Conservation (phyloP, 2,329 filamentous ascomycete species). For the Escovopsis sp. region DNA sequence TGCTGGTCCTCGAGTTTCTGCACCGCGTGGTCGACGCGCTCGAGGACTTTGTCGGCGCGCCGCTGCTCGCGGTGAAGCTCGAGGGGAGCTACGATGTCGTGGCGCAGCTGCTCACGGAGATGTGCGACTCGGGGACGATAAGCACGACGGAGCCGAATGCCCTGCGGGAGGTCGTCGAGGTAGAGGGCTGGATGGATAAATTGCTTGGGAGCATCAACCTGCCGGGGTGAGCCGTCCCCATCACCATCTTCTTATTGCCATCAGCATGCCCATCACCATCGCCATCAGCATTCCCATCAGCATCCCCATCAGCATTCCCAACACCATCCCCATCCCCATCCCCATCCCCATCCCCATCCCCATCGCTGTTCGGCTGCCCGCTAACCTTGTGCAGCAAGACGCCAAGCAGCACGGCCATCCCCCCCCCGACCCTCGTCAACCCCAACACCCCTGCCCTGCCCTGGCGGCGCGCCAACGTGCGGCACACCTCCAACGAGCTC, state of each 20-base stretch:
- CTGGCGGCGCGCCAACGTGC: conserved; percentile 82
- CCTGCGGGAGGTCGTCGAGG: conserved; percentile 77
- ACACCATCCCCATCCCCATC: too few relatives aligned
- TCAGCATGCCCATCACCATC: too few relatives aligned
- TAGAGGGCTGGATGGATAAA: conserved; percentile 80
- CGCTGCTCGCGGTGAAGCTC: conserved; percentile 71
- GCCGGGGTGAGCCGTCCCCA: conserved; percentile 43
- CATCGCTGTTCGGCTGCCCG: too few relatives aligned
- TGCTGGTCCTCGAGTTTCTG: conserved; percentile 84
- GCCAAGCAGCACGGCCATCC: conserved; percentile 20
- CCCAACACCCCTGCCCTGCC: conserved; percentile 47
- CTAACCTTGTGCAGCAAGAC: too few relatives aligned
- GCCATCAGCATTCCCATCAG: too few relatives aligned
- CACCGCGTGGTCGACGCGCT: conserved; percentile 85
- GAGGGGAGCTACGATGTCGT: conserved; percentile 86
- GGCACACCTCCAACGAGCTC: conserved; percentile 91
- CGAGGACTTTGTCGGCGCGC: conserved; percentile 85
- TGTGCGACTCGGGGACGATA: conserved; percentile 88
- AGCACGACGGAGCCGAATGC: conserved; percentile 89
- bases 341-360: too few relatives aligned
- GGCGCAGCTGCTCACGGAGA: conserved; percentile 81
- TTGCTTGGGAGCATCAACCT: conserved; percentile 75
- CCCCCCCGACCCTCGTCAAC: conserved; percentile 24
- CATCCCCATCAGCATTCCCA: too few relatives aligned
- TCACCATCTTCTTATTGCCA: neutral